Conservation (phyloP, 2,329 filamentous ascomycete species). For the Aphanocladium album region DNA sequence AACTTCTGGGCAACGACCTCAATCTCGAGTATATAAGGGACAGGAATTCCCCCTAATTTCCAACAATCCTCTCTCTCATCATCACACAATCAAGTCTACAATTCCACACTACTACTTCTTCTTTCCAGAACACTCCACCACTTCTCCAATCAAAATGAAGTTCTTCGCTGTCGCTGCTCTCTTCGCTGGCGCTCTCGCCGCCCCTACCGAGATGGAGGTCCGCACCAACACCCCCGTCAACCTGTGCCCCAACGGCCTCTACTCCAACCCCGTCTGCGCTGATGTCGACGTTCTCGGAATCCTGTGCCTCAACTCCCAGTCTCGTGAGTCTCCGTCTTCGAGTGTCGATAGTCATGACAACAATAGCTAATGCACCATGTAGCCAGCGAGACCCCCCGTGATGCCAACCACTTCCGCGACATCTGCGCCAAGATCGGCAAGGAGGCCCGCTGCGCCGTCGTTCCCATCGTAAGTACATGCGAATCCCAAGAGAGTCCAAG, state of each 20-base stretch:
- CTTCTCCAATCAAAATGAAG: constrained; percentile 17
- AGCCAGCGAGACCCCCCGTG: neutral
- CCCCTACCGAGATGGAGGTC: constrained; percentile 11
- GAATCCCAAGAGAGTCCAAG: no score
- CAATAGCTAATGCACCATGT: no score
- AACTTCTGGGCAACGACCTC: neutral
- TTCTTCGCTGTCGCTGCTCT: constrained; percentile 17
- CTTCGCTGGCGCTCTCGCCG: constrained; percentile 16
- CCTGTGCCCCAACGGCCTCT: constrained; percentile 11
- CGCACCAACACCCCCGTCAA: neutral
- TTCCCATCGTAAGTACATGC: neutral
- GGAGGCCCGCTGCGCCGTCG: constrained; percentile 2
- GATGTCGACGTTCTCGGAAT: constrained; percentile 14
- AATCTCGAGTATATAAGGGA: neutral
- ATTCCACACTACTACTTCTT: neutral
- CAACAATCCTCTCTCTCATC: neutral
- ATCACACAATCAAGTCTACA: neutral
- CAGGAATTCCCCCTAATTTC: neutral
- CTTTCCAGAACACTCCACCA: neutral
- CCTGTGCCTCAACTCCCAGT: neutral
- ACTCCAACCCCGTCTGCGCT: constrained; percentile 16
- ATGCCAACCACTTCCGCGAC: neutral
- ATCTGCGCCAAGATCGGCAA: constrained; percentile 11
- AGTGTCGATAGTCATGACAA: neutral
- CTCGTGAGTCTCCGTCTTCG: neutral